A percentile compares a stretch with the other conserved stretches of the same genome.
Conservation (phyloP, 2,329 filamentous ascomycete species). For the Plenodomus biglobosus region DNA sequence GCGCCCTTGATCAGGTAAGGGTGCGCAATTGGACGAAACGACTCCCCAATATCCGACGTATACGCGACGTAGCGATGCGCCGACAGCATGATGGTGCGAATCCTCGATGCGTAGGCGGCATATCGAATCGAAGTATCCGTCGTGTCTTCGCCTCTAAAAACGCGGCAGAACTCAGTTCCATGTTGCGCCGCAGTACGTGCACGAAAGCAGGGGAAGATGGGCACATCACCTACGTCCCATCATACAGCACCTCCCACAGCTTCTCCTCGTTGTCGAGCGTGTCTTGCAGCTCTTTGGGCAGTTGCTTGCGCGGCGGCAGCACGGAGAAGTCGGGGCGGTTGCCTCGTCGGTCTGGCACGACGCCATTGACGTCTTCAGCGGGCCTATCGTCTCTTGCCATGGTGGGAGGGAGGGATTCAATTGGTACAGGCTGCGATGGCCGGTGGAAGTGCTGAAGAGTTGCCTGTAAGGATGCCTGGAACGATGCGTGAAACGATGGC, state of each 20-base stretch:
- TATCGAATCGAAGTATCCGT: conserved; percentile 87
- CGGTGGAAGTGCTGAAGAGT: too few species aligned
- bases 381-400: conserved; percentile 46
- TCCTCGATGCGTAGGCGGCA: conserved; percentile 83
- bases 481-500: too few species aligned
- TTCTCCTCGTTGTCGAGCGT: conserved; percentile 66
- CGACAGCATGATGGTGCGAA: conserved; percentile 83
- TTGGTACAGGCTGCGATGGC: too few species aligned
- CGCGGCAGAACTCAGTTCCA: neutral
- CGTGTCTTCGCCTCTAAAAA: conserved; percentile 67
- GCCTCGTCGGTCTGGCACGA: conserved; percentile 48
- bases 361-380: conserved; percentile 35
- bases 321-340: conserved; percentile 52
- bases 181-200: conserved; percentile 4
- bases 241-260: conserved; percentile 74
- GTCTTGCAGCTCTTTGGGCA: conserved; percentile 58
- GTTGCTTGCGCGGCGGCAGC: conserved; percentile 53
- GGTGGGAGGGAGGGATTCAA: neutral
- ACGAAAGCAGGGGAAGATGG: neutral
- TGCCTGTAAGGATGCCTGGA: too few species aligned
- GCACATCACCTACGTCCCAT: conserved; percentile 67
- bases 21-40: conserved; percentile 89
- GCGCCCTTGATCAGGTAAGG: conserved; percentile 77
- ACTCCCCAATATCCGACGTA: conserved; percentile 94
- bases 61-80: conserved; percentile 97